These are phyloP conservation scores for Helminthosporium solani DNA, from an alignment of 2,329 filamentous ascomycete genomes.

Conservation along the genomic window DNA sequence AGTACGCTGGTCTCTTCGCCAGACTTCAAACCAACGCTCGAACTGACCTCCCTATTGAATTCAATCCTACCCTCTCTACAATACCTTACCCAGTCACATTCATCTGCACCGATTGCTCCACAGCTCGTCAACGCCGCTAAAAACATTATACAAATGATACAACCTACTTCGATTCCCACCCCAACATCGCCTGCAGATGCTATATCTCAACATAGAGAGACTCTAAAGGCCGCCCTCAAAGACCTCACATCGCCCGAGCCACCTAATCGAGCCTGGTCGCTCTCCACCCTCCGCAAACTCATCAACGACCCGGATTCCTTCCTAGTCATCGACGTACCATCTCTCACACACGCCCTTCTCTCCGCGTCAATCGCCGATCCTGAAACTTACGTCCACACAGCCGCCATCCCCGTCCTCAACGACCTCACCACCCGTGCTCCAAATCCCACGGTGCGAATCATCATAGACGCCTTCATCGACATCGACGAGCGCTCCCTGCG, in stretches of 20 bases:
- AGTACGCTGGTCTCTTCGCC: conserved; percentile 38
- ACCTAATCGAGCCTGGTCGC: conserved; percentile 40
- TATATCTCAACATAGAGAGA: conserved; percentile 49
- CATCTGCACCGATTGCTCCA: conserved; percentile 12
- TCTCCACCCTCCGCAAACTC: conserved; percentile 44
- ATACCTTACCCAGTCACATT: conserved; percentile 22
- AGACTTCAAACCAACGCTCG: conserved; percentile 33
- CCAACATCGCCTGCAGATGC: conserved; percentile 53
- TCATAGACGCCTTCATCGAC: conserved; percentile 69
- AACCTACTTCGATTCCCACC: conserved; percentile 51
- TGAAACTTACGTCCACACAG: conserved; percentile 71
- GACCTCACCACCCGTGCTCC: conserved; percentile 64
- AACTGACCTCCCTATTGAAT: conserved; percentile 16
- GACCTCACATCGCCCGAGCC: conserved; percentile 38
- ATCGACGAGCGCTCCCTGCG: conserved; percentile 49
- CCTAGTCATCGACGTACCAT: conserved; percentile 65
- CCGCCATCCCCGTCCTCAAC: conserved; percentile 65
- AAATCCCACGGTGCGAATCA: conserved; percentile 60
- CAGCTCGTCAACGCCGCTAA: conserved; percentile 28
- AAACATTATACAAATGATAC: conserved; percentile 53
- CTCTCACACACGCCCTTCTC: conserved; percentile 63
- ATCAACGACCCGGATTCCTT: conserved; percentile 53
- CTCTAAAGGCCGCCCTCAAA: conserved; percentile 21
- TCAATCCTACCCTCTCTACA: conserved; percentile 19
- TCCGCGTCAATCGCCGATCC: conserved; percentile 64